A percentile compares a stretch with the other conserved stretches of the same genome.
These are phyloP conservation scores for Fusarium pseudocircinatum DNA, from an alignment of 2,329 filamentous ascomycete species.

Conservation along the genomic window DNA sequence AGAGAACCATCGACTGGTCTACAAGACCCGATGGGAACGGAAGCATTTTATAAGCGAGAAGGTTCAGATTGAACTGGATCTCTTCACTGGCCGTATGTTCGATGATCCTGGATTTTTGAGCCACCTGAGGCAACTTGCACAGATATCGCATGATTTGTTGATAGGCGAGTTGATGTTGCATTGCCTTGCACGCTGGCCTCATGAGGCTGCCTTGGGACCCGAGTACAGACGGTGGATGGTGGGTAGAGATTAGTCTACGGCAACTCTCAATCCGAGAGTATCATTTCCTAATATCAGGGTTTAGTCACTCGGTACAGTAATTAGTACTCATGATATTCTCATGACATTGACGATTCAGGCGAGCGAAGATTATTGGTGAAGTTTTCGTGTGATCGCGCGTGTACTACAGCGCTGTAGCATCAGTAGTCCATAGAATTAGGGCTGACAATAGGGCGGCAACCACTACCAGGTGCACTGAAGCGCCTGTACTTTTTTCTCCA, in stretches of 20 bases:
- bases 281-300: accelerated
- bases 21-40: background rate
- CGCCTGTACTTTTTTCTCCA: background rate
- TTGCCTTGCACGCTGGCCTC: background rate
- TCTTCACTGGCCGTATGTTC: background rate
- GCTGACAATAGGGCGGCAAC: background rate
- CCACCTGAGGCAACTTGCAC: background rate
- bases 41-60: background rate
- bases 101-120: background rate
- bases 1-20: background rate
- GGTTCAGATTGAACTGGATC: background rate
- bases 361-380: background rate
- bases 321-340: background rate
- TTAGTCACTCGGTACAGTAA: too few relatives aligned
- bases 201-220: background rate
- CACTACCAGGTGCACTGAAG: background rate
- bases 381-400: background rate
- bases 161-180: background rate
- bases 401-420: background rate
- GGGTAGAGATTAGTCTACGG: background rate
- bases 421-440: background rate
- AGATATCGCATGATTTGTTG: background rate
- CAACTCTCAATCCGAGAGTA: too few relatives aligned
- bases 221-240: background rate
- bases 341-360: background rate